A percentile compares a stretch with the other conserved stretches of the same genome.
phyloP scores from a whole-genome alignment of 768 basidiomycete species.

The Tephrocybe sp. region DNA sequence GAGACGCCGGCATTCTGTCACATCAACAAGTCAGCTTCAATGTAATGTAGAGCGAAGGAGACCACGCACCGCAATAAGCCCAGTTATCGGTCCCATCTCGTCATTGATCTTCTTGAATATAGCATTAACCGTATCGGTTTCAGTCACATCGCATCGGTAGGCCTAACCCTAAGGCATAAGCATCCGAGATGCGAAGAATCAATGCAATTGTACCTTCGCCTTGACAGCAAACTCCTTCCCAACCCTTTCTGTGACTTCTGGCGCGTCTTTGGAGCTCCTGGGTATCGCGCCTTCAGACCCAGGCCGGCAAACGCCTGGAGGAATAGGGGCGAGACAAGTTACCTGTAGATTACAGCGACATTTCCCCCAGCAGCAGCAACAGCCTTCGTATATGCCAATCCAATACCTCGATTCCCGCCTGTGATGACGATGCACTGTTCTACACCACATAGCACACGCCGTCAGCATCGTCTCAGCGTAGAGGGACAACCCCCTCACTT shows the following conservation, averaged over 20 bases:
- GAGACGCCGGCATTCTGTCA: conserved; percentile 62
- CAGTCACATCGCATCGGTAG: conserved; percentile 60
- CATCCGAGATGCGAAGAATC: not conserved
- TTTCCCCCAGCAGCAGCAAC: conserved; percentile 54
- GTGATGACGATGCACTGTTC: conserved; percentile 57
- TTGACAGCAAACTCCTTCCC: conserved; percentile 43
- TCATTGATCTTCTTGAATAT: conserved; percentile 48
- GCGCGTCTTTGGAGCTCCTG: conserved; percentile 49
- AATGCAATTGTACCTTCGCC: conserved; percentile 33
- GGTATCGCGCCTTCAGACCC: too few species aligned
- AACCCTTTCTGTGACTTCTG: conserved; percentile 45
- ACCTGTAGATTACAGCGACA: conserved; percentile 66
- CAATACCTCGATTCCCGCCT: conserved; percentile 64
- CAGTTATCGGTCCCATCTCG: conserved; percentile 48
- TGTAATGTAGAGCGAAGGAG: not conserved
- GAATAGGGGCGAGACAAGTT: not conserved
- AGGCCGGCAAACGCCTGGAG: too few species aligned
- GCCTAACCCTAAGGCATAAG: conserved; percentile 35
- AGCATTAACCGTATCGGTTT: conserved; percentile 44
- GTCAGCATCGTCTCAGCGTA: not conserved
- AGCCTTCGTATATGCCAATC: conserved; percentile 51
- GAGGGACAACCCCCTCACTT: conserved; percentile 22
- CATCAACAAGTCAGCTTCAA: not conserved
- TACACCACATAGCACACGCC: conserved; percentile 10
- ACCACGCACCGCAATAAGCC: conserved; percentile 55